These are phyloP conservation scores for Camelina sativa DNA, from an alignment of 345 rosid genomes.

Conservation along the genomic window DNA sequence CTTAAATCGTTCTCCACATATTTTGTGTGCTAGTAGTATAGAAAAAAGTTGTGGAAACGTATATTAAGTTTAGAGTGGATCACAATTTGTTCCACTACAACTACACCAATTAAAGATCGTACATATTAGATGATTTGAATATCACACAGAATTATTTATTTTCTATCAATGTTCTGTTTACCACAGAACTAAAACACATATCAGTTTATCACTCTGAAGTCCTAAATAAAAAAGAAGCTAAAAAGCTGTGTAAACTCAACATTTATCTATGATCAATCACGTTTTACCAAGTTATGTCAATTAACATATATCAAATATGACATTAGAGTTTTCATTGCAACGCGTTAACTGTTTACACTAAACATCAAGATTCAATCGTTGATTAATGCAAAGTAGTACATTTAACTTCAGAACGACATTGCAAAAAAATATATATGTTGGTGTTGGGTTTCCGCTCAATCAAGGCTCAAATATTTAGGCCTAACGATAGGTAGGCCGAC, in stretches of 20 bases:
- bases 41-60: neutral
- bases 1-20: neutral
- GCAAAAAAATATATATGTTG: neutral
- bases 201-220: too few species aligned
- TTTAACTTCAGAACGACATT: neutral
- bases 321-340: neutral
- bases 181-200: too few species aligned
- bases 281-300: neutral
- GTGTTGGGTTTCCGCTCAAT: too few species aligned
- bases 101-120: too few species aligned
- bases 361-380: neutral
- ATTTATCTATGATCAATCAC: neutral
- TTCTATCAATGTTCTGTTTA: too few species aligned
- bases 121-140: too few species aligned
- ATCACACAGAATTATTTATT: too few species aligned
- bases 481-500: too few species aligned
- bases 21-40: neutral
- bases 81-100: neutral
- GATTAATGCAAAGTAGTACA: slow-evolving; percentile 1
- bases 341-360: neutral
- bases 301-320: neutral
- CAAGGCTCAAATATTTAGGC: too few species aligned
- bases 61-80: neutral
- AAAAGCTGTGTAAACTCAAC: too few species aligned
- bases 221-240: too few species aligned